phyloP scores from a whole-genome alignment of 83 land plant genomes.

The Picea abies region DNA sequence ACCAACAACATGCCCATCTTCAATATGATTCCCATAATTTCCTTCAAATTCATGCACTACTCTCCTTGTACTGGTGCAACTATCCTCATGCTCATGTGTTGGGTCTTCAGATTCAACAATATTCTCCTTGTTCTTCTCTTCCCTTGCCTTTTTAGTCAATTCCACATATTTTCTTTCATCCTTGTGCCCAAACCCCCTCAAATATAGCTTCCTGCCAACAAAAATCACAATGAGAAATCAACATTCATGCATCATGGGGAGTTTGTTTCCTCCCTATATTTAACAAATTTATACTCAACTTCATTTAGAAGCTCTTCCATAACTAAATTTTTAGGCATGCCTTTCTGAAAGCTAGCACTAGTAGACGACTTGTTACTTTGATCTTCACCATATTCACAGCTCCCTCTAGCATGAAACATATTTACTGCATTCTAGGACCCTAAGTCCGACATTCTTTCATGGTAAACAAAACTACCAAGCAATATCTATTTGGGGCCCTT shows the following conservation, averaged over 20 bases:
- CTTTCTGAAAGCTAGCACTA: conserved; percentile 36
- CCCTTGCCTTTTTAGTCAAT: conserved; percentile 7
- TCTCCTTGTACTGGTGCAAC: conserved; percentile 1
- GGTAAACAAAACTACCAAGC: not conserved
- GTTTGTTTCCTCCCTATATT: not conserved
- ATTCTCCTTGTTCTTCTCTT: not conserved
- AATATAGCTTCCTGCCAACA: not conserved
- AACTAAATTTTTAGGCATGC: conserved; percentile 2
- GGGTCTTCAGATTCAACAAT: not conserved
- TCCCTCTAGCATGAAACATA: conserved; percentile 20
- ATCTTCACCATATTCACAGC: conserved; percentile 53
- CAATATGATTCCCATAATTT: not conserved
- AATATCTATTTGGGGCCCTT: too few species aligned
- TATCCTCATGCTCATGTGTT: not conserved
- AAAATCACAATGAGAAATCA: too few species aligned
- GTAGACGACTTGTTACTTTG: conserved; percentile 50
- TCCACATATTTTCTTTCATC: not conserved
- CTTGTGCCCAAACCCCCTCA: not conserved
- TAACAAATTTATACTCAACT: not conserved
- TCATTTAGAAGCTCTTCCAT: conserved; percentile 17
- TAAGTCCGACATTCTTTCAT: not conserved
- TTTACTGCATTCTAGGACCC: conserved; percentile 20
- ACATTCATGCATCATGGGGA: not conserved
- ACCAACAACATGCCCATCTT: not conserved
- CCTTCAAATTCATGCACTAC: not conserved